Conservation (phyloP, 2,329 filamentous ascomycete species). For the Scleromitrula shiraiana region DNA sequence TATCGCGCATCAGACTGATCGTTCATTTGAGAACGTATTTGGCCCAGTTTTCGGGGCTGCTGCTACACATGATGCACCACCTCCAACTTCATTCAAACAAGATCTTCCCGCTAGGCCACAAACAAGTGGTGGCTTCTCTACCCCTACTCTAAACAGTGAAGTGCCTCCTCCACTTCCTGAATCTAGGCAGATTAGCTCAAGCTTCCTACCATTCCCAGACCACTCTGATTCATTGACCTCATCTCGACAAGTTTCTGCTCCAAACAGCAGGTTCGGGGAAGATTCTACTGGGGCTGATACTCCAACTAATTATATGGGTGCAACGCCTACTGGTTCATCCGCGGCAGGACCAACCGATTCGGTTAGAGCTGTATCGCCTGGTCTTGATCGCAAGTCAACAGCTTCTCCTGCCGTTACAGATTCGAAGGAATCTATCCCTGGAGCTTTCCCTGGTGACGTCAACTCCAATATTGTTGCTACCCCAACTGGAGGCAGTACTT, state of each 20-base stretch:
- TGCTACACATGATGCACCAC: conserved; percentile 36
- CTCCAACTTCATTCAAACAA: conserved; percentile 54
- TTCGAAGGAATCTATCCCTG: conserved; percentile 37
- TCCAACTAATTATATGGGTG: conserved; percentile 31
- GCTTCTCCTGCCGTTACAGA: conserved; percentile 24
- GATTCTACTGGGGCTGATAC: conserved; percentile 31
- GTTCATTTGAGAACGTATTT: conserved; percentile 80
- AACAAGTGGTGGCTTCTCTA: conserved; percentile 20
- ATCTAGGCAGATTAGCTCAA: conserved; percentile 70
- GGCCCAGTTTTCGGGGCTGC: conserved; percentile 54
- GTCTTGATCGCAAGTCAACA: conserved; percentile 26
- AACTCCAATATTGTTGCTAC: conserved; percentile 39
- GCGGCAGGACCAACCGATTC: conserved; percentile 17
- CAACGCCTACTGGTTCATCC: conserved; percentile 27
- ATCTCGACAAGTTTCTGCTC: conserved; percentile 69
- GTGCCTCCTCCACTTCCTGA: conserved; percentile 57
- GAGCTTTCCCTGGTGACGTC: conserved; percentile 44
- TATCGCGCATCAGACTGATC: conserved; percentile 43
- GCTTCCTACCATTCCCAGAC: conserved; percentile 62
- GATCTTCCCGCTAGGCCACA: conserved; percentile 20
- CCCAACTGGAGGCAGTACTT: conserved; percentile 38
- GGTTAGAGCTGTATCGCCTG: conserved; percentile 22
- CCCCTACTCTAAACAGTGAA: conserved; percentile 50
- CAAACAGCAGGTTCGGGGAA: conserved; percentile 57
- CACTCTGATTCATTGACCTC: conserved; percentile 64